phyloP scores from a whole-genome alignment of 306 rosid species.

The apple (Malus domestica) region ASM211411v1 NC_041794.1:946501-947000 shows the following conservation, averaged over 20 bases:
- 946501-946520: too few species aligned
- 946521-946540: too few species aligned
- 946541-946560: too few species aligned
- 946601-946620: not conserved
- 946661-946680: not conserved
- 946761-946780: constrained; percentile 92
- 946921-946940: constrained; percentile 97
- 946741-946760: not conserved
- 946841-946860: constrained; percentile 86
- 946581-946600: not conserved
- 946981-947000: constrained; percentile 79
- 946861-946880: constrained; percentile 94
- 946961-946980: constrained; percentile 93
- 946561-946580: not conserved
- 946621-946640: not conserved
- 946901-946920: constrained; percentile 79
- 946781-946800: constrained; percentile 84
- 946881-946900: constrained; percentile 93
- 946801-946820: constrained; percentile 91
- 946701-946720: too few species aligned
- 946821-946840: constrained; percentile 97
- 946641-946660: not conserved
- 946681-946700: too few species aligned
- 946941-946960: constrained; percentile 99
- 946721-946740: not conserved